phyloP scores from a whole-genome alignment of 192 early-diverging fungal genomes.

The Entrophospora sp. region DNA sequence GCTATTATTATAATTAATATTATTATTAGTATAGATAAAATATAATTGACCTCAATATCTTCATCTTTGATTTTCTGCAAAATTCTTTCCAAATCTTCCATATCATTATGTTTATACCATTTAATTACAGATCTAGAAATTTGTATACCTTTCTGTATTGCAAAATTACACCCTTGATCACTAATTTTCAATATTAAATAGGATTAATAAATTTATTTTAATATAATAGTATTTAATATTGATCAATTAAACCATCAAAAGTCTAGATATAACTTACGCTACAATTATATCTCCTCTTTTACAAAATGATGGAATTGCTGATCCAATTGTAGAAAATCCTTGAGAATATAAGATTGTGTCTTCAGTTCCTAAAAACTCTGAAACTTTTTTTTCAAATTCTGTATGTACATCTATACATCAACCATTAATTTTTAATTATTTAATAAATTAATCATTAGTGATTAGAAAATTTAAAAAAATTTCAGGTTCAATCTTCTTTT shows the following conservation, averaged over 20 bases:
- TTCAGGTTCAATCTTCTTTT: too few relatives aligned
- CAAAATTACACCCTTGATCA: conserved; percentile 81
- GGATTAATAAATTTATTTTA: neutral
- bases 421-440: too few relatives aligned
- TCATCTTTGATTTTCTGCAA: conserved; percentile 67
- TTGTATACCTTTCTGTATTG: conserved; percentile 78
- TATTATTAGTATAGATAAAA: too few relatives aligned
- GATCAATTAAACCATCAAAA: neutral
- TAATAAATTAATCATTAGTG: too few relatives aligned
- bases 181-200: conserved; percentile 33
- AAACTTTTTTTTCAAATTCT: conserved; percentile 82
- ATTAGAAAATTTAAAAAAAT: too few relatives aligned
- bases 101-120: conserved; percentile 94
- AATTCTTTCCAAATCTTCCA: conserved; percentile 85
- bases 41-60: conserved; percentile 40
- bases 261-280: conserved; percentile 42
- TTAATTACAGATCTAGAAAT: conserved; percentile 81
- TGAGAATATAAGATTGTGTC: conserved; percentile 90
- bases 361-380: conserved; percentile 73
- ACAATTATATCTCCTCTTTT: conserved; percentile 95
- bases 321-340: conserved; percentile 83
- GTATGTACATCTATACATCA: conserved; percentile 75
- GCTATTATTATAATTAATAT: too few relatives aligned
- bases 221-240: neutral
- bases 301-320: conserved; percentile 88